Conservation (phyloP, 371 early-diverging fungal species). For the Mortierella sp. region DNA sequence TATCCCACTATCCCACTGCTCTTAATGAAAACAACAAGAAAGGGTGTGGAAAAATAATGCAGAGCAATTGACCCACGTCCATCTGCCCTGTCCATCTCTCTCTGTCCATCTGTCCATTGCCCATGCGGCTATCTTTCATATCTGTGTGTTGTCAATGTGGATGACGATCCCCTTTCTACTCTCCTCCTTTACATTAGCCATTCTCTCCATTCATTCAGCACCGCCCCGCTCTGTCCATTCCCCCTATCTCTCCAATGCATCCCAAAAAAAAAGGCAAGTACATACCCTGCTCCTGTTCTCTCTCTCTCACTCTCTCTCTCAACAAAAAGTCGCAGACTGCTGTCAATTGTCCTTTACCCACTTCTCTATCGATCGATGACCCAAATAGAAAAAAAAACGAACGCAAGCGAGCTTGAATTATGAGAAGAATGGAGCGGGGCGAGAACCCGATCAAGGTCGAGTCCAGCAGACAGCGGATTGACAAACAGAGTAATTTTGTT, state of each 20-base stretch:
- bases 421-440: neutral
- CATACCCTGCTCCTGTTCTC: neutral
- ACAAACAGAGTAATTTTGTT: neutral
- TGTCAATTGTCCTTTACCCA: neutral
- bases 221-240: neutral
- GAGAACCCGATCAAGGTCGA: neutral
- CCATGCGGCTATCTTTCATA: neutral
- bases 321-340: neutral
- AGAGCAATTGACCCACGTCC: neutral
- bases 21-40: no score
- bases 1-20: no score
- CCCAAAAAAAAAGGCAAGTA: no score
- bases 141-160: neutral
- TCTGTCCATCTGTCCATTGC: neutral
- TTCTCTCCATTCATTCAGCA: neutral
- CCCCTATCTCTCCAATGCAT: neutral
- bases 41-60: slow-evolving; percentile 3
- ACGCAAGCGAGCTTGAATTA: neutral
- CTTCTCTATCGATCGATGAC: neutral
- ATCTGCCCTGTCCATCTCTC: neutral
- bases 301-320: no score
- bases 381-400: neutral
- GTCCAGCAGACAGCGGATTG: slow-evolving; percentile 7
- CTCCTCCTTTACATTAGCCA: neutral
- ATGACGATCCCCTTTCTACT: neutral